Evolutionary conservation across 2,329 filamentous ascomycete genomes (phyloP), one percentile per base, ranked within the genome.

Genomic region (Endoconidiophora laricicola): DNA sequence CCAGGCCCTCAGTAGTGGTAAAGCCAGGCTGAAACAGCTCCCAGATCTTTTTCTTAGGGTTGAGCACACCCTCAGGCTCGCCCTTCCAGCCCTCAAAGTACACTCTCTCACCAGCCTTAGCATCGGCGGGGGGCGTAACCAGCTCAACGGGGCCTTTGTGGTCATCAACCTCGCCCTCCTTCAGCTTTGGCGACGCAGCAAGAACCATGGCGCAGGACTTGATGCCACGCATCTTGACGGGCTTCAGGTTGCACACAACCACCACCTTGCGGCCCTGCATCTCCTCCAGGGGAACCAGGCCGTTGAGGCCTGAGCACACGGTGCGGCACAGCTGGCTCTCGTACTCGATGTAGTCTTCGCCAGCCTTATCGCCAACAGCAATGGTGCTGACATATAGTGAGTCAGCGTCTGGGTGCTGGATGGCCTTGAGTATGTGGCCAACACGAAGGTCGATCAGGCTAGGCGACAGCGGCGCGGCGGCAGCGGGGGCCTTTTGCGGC

Each of bases 1-100:
- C 83, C 47, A 90, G 71, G 44, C 65, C 67, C 6, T 82, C 81
- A 1, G 83, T 94, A 6, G 90, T 98, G 26, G 85, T 94, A 69
- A 96, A 96, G 0, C 90, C 91, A 1, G 88, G 87, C 73, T 96
- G 90, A 68, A 94, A 86, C 7, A 76, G 86, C 73, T 98, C 91
- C 88, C 90, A 96, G 54, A 96, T 72, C 80, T 96, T 96, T 80
- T 96, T 98, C 81, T 98, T 98, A 52, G 91, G 91, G 74, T 96
- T 98, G 52, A 98, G 74, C 47, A 90, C 78, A 55, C 81, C 82
- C 74, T 98, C 91, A 0, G 91, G 87, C 71, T 94, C 84, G 53
- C 86, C 88, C 65, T 86, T 74, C 81, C 86, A 98, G 44, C 91
- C 91, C 63, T 96, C 85, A 62, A 98, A 98, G 73, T 74, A 88